Base-by-base conservation (phyloP, 345 rosid species). In the Balakata baccata region DNA sequence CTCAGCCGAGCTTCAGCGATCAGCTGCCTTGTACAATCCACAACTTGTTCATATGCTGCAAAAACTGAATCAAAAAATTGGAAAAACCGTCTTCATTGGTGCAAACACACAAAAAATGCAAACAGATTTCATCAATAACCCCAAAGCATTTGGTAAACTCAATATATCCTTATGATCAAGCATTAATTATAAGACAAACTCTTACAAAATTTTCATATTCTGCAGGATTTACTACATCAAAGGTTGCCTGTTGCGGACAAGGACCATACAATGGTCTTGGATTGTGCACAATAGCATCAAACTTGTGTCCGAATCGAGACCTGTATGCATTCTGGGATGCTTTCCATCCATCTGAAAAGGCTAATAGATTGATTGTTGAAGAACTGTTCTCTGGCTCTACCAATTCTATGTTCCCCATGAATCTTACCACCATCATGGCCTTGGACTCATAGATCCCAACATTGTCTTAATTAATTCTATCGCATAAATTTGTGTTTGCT, bases 241-340 rank as follows among this genome's bases (percentile, higher is more conserved):
- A 85, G 65, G 65, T 73, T n/a, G 98, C 98, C 6, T 90, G 97
- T 17, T 93, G 97, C 76, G 98, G 97, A 64, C 94, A 92, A 84
- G 93, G 94, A 14, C 89, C 90, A 0, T 77, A 86, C 79, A 92
- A 92, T 62, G 97, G 98, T 46, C 67, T 90, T 11, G 98, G 97
- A 20, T 83, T 87, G 5, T 89, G 98, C 83, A 92, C 97, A 34
- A 9, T 14, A 2, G 69, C 82, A 71, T 92, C 98, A 22, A 87
- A 83, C 72, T 81, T 92, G 66, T 92, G 96, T 78, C 74, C 85
- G 2, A 83, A 90, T 68, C 65, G 98, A 53, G 80, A 83, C 16
- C 77, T 68, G 16, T 90, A 77, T 62, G 90, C 91, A 3, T 92
- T 87, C 60, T 92, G 98, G 96, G 96, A 92, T 72, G 74, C 94